These are phyloP conservation scores for Sambucus nigra DNA, from an alignment of 129 eudicot genomes.

Conservation along the genomic window DNA sequence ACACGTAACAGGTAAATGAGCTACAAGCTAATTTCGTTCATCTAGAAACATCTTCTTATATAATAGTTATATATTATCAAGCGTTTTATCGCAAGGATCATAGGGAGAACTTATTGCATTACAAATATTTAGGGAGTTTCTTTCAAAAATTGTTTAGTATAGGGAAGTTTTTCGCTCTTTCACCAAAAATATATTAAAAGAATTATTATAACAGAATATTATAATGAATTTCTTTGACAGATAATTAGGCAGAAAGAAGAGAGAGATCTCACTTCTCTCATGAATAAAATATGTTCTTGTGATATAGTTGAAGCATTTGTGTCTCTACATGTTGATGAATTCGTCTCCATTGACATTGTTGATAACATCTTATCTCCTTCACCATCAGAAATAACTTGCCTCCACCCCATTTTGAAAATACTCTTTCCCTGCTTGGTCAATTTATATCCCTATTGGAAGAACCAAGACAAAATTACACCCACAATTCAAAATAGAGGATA, in stretches of 20 bases:
- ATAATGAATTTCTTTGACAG: too few species aligned
- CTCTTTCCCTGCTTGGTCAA: slow-evolving; percentile 82
- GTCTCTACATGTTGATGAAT: slow-evolving; percentile 14
- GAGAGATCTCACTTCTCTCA: slow-evolving; percentile 49
- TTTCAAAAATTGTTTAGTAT: too few species aligned
- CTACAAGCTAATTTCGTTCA: too few species aligned
- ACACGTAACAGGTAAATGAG: too few species aligned
- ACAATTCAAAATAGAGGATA: background rate
- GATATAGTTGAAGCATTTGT: slow-evolving; percentile 18
- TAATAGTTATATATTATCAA: too few species aligned
- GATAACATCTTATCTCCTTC: slow-evolving; percentile 53
- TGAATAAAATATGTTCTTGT: slow-evolving; percentile 38
- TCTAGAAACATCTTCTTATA: too few species aligned
- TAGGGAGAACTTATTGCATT: too few species aligned
- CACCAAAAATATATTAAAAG: too few species aligned
- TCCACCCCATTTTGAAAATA: slow-evolving; percentile 54
- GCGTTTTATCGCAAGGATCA: too few species aligned
- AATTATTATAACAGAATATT: too few species aligned
- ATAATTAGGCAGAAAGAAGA: slow-evolving; percentile 11
- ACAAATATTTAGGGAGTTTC: too few species aligned
- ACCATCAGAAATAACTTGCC: slow-evolving; percentile 39
- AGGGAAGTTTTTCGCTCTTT: too few species aligned
- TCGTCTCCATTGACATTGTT: slow-evolving; percentile 62
- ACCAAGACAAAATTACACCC: slow-evolving; percentile 7
- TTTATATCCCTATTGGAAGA: slow-evolving; percentile 59